phyloP scores from a whole-genome alignment of 2,329 filamentous ascomycete genomes.

The Xylaria multiplex region DNA sequence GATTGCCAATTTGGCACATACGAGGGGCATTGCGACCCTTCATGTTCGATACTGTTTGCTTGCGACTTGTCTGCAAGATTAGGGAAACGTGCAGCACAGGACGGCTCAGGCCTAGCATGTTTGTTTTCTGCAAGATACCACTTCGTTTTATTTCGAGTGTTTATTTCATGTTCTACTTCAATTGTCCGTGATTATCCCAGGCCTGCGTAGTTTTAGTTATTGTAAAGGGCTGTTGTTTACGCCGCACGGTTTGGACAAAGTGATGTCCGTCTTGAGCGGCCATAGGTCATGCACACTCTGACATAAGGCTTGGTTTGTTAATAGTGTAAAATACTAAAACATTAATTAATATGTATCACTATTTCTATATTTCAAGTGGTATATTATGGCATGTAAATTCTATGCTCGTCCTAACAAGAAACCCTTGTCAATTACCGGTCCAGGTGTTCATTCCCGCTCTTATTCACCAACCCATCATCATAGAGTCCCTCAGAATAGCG shows the following conservation, averaged over 20 bases:
- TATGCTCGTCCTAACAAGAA: neutral
- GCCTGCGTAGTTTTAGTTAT: slow-evolving; percentile 5
- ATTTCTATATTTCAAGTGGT: slow-evolving; percentile 22
- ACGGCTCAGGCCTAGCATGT: slow-evolving; percentile 39
- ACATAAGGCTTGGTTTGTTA: slow-evolving; percentile 3
- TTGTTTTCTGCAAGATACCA: slow-evolving; percentile 46
- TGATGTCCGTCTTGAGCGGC: slow-evolving; percentile 3
- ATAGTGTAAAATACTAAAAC: slow-evolving; percentile 8
- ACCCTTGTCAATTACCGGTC: neutral
- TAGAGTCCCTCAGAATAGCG: slow-evolving; percentile 1
- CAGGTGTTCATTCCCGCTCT: neutral
- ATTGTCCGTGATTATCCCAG: slow-evolving; percentile 16
- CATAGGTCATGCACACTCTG: slow-evolving; percentile 1
- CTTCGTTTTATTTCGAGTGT: slow-evolving; percentile 37
- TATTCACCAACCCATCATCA: neutral
- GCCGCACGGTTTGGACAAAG: slow-evolving; percentile 28
- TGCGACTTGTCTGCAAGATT: slow-evolving; percentile 25
- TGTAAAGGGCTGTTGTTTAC: slow-evolving; percentile 10
- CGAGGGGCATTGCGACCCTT: slow-evolving; percentile 22
- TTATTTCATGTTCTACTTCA: slow-evolving; percentile 18
- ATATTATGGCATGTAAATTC: slow-evolving; percentile 13
- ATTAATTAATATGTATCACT: slow-evolving; percentile 16
- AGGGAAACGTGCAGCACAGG: slow-evolving; percentile 33
- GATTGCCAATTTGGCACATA: slow-evolving; percentile 29
- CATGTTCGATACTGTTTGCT: slow-evolving; percentile 28